These are phyloP conservation scores for Penicillium atrosanguineum DNA, from an alignment of 495 filamentous ascomycete species.

Conservation along the genomic window DNA sequence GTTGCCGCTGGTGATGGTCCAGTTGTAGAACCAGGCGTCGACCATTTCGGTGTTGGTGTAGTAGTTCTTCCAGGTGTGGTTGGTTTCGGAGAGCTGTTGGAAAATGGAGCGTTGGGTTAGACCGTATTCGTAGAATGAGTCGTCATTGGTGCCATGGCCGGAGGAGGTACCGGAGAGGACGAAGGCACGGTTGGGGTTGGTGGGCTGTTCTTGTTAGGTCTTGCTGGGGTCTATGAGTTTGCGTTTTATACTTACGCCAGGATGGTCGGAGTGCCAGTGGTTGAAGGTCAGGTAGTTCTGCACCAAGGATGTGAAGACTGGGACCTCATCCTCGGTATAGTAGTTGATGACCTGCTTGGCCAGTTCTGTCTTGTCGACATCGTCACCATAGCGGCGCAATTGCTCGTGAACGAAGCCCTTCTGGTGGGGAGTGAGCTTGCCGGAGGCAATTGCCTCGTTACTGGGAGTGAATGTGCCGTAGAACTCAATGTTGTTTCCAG, in stretches of 20 bases:
- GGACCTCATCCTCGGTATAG: slow-evolving; percentile 49
- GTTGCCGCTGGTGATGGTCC: slow-evolving; percentile 38
- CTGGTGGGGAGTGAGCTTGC: slow-evolving; percentile 32
- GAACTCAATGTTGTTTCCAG: slow-evolving; percentile 52
- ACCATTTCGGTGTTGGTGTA: slow-evolving; percentile 33
- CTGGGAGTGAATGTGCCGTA: slow-evolving; percentile 43
- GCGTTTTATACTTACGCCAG: slow-evolving; percentile 36
- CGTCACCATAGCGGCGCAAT: slow-evolving; percentile 29
- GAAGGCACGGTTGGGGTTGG: slow-evolving; percentile 48
- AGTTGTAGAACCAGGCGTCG: slow-evolving; percentile 39
- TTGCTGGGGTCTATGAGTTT: background rate
- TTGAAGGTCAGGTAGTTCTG: slow-evolving; percentile 53
- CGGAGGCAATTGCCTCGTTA: slow-evolving; percentile 34
- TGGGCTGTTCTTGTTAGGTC: slow-evolving; percentile 31
- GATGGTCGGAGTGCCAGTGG: slow-evolving; percentile 50
- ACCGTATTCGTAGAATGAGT: slow-evolving; percentile 33
- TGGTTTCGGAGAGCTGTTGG: slow-evolving; percentile 43
- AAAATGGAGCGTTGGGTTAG: slow-evolving; percentile 46
- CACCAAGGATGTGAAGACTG: slow-evolving; percentile 44
- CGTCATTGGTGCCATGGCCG: slow-evolving; percentile 49
- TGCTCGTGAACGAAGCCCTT: slow-evolving; percentile 52
- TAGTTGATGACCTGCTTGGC: slow-evolving; percentile 50
- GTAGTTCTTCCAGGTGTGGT: slow-evolving; percentile 51
- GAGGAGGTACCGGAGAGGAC: slow-evolving; percentile 45
- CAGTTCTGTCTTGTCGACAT: slow-evolving; percentile 33